phyloP scores from a whole-genome alignment of 2,329 filamentous ascomycete species.

The Fusarium falciforme region DNA sequence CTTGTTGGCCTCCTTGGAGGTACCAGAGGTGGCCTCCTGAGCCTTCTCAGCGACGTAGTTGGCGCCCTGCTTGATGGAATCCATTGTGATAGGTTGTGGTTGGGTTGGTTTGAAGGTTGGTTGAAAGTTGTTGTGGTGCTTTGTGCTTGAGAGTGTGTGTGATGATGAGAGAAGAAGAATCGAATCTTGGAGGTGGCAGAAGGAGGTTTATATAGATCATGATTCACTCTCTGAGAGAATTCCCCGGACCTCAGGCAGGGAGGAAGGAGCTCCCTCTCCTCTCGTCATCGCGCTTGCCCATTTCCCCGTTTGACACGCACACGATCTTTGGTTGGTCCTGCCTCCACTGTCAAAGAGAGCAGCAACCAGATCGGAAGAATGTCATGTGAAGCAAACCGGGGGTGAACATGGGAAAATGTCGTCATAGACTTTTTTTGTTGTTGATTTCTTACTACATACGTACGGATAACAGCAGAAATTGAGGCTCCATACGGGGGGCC shows the following conservation, averaged over 20 bases:
- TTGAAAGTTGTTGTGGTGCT: constrained; percentile 9
- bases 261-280: background rate
- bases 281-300: constrained; percentile 23
- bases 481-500: background rate
- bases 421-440: constrained; percentile 35
- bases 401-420: constrained; percentile 14
- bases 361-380: constrained; percentile 2
- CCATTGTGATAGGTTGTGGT: constrained; percentile 55
- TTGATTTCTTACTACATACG: background rate
- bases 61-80: constrained; percentile 68
- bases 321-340: background rate
- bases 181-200: background rate
- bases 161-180: constrained; percentile 9
- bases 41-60: constrained; percentile 74
- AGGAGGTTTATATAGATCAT: constrained; percentile 37
- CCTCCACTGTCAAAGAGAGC: background rate
- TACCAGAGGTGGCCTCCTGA: constrained; percentile 65
- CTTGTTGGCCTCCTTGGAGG: constrained; percentile 79
- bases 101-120: constrained; percentile 18
- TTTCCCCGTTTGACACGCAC: constrained; percentile 10
- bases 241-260: background rate
- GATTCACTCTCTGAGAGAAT: background rate
- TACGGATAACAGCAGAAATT: background rate
- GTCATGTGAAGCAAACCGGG: constrained; percentile 30
- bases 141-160: constrained; percentile 6